Percentiles rank a stretch among this genome's conserved stretches.
These are phyloP conservation scores for Stephanocyclus meneghinianus DNA, from an alignment of 352 stramenopile species.

Conservation along the genomic window DNA sequence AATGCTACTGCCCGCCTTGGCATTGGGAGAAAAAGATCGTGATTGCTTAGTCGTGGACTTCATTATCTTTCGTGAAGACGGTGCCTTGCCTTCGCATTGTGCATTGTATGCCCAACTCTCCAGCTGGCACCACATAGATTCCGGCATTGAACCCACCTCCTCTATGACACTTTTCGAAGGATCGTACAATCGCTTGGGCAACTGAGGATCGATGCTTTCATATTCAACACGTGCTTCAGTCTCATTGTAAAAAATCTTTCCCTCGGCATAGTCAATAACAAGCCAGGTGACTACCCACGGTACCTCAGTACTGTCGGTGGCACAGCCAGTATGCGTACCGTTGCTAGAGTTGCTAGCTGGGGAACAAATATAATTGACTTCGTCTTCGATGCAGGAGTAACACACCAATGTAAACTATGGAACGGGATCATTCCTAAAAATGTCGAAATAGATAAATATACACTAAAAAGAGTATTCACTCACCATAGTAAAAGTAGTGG, in stretches of 20 bases:
- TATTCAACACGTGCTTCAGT: not conserved
- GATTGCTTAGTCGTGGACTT: not conserved
- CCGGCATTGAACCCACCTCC: not conserved
- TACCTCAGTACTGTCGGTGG: not conserved
- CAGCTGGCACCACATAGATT: conserved; percentile 5
- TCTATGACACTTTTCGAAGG: not conserved
- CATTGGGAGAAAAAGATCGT: not conserved
- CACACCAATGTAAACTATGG: not conserved
- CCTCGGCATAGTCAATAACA: conserved; percentile 2
- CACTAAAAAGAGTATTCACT: not conserved
- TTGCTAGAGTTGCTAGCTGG: not conserved
- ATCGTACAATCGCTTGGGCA: conserved; percentile 11
- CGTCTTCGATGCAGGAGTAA: not conserved
- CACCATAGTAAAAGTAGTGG: not conserved
- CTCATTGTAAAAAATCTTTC: conserved; percentile 6
- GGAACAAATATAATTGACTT: not conserved
- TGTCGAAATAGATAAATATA: not conserved
- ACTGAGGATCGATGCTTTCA: not conserved
- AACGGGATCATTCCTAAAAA: not conserved
- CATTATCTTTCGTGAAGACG: not conserved
- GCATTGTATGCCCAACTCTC: not conserved
- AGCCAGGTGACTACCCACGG: not conserved
- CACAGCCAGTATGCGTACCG: not conserved
- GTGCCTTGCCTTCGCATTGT: conserved; percentile 1
- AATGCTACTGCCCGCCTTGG: not conserved